These are phyloP conservation scores for Cicer bijugum DNA, from an alignment of 306 rosid species.

Conservation along the genomic window DNA sequence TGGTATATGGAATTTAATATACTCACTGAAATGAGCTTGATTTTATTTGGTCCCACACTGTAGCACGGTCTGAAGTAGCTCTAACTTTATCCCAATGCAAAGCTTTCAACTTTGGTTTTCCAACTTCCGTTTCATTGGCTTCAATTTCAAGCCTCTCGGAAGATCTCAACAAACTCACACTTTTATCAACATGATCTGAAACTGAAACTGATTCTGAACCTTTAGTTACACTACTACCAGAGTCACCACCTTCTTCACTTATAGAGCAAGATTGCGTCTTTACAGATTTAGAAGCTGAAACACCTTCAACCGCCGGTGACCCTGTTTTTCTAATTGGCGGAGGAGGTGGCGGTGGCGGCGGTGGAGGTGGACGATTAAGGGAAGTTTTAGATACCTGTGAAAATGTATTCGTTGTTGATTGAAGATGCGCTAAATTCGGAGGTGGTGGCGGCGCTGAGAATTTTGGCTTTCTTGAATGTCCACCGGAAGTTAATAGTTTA, in stretches of 20 bases:
- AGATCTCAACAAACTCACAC: constrained; percentile 43
- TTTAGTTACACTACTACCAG: constrained; percentile 47
- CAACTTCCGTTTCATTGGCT: constrained; percentile 67
- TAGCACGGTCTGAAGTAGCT: constrained; percentile 91
- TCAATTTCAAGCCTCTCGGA: constrained; percentile 63
- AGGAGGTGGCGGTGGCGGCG: constrained; percentile 44
- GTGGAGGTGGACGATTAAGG: constrained; percentile 47
- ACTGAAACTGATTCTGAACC: constrained; percentile 20
- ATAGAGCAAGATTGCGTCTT: constrained; percentile 49
- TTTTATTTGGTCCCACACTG: constrained; percentile 98
- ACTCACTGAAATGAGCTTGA: constrained; percentile 97
- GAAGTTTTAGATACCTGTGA: constrained; percentile 37
- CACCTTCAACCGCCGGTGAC: constrained; percentile 42
- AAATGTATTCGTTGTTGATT: constrained; percentile 50
- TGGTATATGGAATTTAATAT: neutral
- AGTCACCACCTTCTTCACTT: constrained; percentile 42
- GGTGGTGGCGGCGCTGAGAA: constrained; percentile 79
- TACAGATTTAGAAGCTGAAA: constrained; percentile 41
- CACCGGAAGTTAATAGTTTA: constrained; percentile 30
- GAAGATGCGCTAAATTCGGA: constrained; percentile 65
- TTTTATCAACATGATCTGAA: constrained; percentile 36
- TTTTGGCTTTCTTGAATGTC: constrained; percentile 58
- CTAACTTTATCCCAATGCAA: constrained; percentile 98
- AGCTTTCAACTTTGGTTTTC: constrained; percentile 84
- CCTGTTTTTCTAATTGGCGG: constrained; percentile 39